These are phyloP conservation scores for Kluyveromyces wickerhamii DNA, from an alignment of 805 yeast genomes.

Conservation along the genomic window DNA sequence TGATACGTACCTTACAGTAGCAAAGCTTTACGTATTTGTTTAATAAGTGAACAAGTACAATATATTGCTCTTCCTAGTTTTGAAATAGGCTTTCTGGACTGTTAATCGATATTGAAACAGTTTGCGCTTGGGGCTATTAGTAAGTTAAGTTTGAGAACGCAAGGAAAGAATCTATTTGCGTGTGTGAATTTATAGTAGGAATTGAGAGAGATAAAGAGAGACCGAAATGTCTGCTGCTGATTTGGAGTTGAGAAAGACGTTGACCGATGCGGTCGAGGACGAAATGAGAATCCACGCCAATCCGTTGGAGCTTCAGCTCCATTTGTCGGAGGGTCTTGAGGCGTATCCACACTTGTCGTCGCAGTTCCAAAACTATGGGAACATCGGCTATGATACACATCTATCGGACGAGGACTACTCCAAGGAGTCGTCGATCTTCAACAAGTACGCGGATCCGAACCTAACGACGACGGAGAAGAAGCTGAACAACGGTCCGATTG, in stretches of 20 bases:
- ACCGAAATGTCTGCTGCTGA: constrained; percentile 5
- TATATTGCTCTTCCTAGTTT: no score
- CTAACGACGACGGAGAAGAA: constrained; percentile 21
- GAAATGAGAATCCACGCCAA: constrained; percentile 14
- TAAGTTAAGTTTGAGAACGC: no score
- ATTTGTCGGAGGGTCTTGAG: background rate
- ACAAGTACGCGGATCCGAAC: constrained; percentile 29
- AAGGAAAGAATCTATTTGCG: no score
- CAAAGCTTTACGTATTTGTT: no score
- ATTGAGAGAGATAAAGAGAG: background rate
- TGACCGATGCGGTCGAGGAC: constrained; percentile 30
- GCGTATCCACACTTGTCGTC: background rate
- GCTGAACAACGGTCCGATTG: constrained; percentile 2
- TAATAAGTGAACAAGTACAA: no score
- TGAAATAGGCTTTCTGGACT: no score
- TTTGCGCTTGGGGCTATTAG: no score
- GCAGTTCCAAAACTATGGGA: background rate
- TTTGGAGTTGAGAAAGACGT: constrained; percentile 19
- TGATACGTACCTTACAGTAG: no score
- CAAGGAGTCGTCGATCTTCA: constrained; percentile 14
- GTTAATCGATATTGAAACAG: no score
- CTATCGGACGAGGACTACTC: constrained; percentile 1
- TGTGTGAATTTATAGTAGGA: no score
- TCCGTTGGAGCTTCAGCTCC: background rate
- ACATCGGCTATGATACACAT: background rate